Base-by-base conservation (phyloP, 345 rosid species). In the Jatropha curcas region DNA sequence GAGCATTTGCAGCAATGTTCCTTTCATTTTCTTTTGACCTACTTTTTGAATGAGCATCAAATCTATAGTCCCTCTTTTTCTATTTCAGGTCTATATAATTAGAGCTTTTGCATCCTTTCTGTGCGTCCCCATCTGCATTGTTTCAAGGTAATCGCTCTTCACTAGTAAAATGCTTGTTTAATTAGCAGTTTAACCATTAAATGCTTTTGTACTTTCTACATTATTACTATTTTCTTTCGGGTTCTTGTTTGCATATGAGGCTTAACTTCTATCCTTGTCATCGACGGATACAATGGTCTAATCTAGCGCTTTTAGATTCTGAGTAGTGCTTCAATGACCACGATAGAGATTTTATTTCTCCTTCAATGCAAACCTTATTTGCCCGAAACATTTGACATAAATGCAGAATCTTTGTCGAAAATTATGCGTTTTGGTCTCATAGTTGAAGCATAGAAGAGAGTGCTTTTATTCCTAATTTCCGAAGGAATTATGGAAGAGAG, bases 101-200 rank as follows among this genome's bases (percentile, higher is more conserved):
- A 74, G 79, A 60, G 74, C 69, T 77, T 74, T 65, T 51, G 37
- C 55, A 67, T 24, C 48, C 76, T 71, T 68, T 79, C 74, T 77
- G 43, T 60, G 70, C 67, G 60, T 76, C 69, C n/a, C 33, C 48
- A 50, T 65, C 60, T 76, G 57, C 80, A 68, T 68, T 64, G 33
- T 73, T 65, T 71, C 71, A 77, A 82, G 84, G 84, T 82, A 72
- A 76, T 70, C 60, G 65, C 63, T 71, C 60, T 63, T 13, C 33
- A 7, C 45, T 45, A 50, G 64, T 50, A 45, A 75, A 78, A 78
- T 76, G 75, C 31, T 33, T 50, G 51, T 59, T 53, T 62, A 73
- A 60, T 79, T 43, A 65, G 22, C 11, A 53, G 37, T 20, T 31
- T 20, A 39, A 39, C 58, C 64, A 25, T 20, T 52, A 45, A 46